Percentiles rank a stretch among this genome's conserved stretches.
Evolutionary conservation across 805 yeast genomes (phyloP).

Genomic region (Zygoascus flipseniorum): DNA sequence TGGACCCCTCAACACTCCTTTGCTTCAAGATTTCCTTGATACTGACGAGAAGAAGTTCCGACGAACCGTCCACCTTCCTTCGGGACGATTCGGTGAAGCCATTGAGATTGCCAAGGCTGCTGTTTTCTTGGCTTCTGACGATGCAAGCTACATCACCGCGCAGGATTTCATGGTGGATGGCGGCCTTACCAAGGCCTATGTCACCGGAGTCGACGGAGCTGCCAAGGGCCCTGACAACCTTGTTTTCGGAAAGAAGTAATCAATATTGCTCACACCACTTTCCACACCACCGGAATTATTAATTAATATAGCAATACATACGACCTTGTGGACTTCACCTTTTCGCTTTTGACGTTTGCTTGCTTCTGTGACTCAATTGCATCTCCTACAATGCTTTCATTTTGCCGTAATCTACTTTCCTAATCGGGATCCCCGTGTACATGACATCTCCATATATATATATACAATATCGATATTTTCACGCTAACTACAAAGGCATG

Average conservation of each 20-base stretch:
- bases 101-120: constrained; percentile 55
- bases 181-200: constrained; percentile 30
- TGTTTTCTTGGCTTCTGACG: constrained; percentile 46
- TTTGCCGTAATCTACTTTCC: too few relatives aligned
- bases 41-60: constrained; percentile 43
- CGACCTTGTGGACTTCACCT: too few relatives aligned
- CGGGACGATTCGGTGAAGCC: constrained; percentile 57
- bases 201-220: constrained; percentile 21
- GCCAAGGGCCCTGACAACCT: constrained; percentile 22
- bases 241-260: constrained; percentile 21
- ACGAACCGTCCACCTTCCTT: constrained; percentile 35
- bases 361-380: too few relatives aligned
- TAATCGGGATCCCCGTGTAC: too few relatives aligned
- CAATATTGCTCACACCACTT: too few relatives aligned
- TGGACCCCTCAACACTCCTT: constrained; percentile 54
- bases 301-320: too few relatives aligned
- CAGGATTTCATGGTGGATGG: constrained; percentile 57
- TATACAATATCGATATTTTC: background rate
- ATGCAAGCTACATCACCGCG: constrained; percentile 47
- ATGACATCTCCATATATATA: too few relatives aligned
- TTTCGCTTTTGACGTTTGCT: too few relatives aligned
- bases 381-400: too few relatives aligned
- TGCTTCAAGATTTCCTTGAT: constrained; percentile 46
- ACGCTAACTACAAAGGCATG: background rate
- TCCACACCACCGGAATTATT: too few relatives aligned